Evolutionary conservation across 306 rosid species (phyloP).

Genomic region (Prinsepia uniflora): DNA sequence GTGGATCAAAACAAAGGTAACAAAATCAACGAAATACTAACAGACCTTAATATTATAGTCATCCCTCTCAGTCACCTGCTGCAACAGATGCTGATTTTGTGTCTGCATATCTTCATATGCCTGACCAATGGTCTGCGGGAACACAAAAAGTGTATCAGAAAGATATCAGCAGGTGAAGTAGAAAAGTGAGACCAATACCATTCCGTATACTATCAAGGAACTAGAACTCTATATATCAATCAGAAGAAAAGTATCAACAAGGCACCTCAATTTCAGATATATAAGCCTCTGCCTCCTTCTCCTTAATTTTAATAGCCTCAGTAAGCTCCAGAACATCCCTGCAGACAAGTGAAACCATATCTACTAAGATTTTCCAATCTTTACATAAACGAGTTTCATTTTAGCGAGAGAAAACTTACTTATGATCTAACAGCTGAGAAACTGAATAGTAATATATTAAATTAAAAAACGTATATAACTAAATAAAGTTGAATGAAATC

Average conservation of each 20-base stretch:
- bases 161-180: neutral
- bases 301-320: slow-evolving; percentile 81
- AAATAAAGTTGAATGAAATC: neutral
- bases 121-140: slow-evolving; percentile 87
- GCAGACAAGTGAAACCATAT: slow-evolving; percentile 27
- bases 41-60: slow-evolving; percentile 88
- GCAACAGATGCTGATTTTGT: slow-evolving; percentile 82
- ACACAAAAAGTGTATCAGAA: slow-evolving; percentile 20
- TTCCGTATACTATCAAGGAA: slow-evolving; percentile 2
- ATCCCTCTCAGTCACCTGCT: slow-evolving; percentile 91
- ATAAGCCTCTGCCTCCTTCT: slow-evolving; percentile 77
- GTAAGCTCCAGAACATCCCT: slow-evolving; percentile 76
- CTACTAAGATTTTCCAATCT: neutral
- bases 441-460: neutral
- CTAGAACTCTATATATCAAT: neutral
- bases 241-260: slow-evolving; percentile 8
- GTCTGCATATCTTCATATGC: slow-evolving; percentile 99
- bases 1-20: slow-evolving; percentile 4
- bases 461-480: neutral
- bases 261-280: slow-evolving; percentile 95
- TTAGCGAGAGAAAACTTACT: neutral
- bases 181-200: slow-evolving; percentile 7
- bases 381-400: neutral
- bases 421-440: neutral
- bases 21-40: slow-evolving; percentile 20